phyloP scores from a whole-genome alignment of 345 rosid genomes.

The Lepidium africanum region DNA sequence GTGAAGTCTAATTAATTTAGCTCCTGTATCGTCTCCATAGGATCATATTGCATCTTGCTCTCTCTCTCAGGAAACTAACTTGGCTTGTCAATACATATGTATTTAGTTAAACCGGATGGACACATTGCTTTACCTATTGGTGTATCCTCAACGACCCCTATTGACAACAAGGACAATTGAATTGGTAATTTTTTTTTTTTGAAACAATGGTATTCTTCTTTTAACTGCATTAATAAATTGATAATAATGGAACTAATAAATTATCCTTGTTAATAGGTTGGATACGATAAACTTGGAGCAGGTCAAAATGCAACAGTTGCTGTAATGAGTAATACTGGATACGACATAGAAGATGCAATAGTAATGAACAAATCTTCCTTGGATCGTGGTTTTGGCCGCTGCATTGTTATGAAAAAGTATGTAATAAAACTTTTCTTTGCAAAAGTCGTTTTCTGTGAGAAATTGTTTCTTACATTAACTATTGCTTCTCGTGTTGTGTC shows the following conservation, averaged over 20 bases:
- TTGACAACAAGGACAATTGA: slow-evolving; percentile 95
- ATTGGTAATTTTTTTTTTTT: slow-evolving; percentile 42
- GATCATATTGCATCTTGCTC: not conserved
- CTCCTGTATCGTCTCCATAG: not conserved
- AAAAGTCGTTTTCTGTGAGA: slow-evolving; percentile 2
- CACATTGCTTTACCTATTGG: slow-evolving; percentile 77
- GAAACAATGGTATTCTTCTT: too few species aligned
- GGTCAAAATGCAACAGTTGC: slow-evolving; percentile 99
- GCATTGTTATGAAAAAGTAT: slow-evolving; percentile 92
- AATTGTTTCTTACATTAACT: not conserved
- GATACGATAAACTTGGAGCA: slow-evolving; percentile 97
- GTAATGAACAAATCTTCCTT: slow-evolving; percentile 96
- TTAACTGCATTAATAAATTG: too few species aligned
- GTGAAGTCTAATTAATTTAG: not conserved
- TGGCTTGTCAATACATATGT: not conserved
- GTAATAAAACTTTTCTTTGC: not conserved
- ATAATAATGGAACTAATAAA: slow-evolving; percentile 3
- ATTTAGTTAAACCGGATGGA: slow-evolving; percentile 77
- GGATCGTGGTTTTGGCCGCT: slow-evolving; percentile 98
- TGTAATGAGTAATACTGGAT: slow-evolving; percentile 92
- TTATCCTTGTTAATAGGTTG: slow-evolving; percentile 45
- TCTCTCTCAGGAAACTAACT: not conserved
- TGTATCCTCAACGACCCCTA: slow-evolving; percentile 88
- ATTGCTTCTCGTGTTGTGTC: not conserved
- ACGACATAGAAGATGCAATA: slow-evolving; percentile 96